A percentile compares a stretch with the other conserved stretches of the same genome.
These are phyloP conservation scores for Cladobotryum protrusum DNA, from an alignment of 2,329 filamentous ascomycete genomes.

Conservation along the genomic window DNA sequence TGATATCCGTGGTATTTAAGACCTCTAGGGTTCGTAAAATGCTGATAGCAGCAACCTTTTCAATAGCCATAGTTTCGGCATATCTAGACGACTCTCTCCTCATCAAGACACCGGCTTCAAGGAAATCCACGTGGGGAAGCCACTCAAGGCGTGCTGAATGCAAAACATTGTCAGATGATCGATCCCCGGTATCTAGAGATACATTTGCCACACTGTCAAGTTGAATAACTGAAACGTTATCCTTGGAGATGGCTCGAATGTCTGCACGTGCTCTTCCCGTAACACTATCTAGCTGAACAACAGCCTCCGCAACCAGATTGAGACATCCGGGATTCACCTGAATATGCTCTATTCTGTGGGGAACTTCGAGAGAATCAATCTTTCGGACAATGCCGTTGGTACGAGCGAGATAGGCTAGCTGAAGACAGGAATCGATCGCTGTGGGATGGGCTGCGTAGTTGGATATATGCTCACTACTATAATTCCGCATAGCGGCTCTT, in stretches of 20 bases:
- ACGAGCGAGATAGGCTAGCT: slow-evolving; percentile 22
- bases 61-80: background rate
- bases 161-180: slow-evolving; percentile 19
- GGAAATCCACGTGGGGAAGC: slow-evolving; percentile 6
- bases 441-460: slow-evolving; percentile 26
- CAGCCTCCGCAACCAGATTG: background rate
- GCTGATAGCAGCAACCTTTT: background rate
- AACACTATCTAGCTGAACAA: background rate
- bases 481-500: background rate
- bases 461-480: background rate
- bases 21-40: slow-evolving; percentile 1
- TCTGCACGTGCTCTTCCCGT: background rate
- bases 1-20: background rate
- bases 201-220: background rate
- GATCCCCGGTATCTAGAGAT: background rate
- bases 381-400: slow-evolving; percentile 17
- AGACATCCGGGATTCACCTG: background rate
- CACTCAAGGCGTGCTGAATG: slow-evolving; percentile 1
- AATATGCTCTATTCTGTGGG: background rate
- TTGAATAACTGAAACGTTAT: background rate
- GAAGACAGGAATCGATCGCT: slow-evolving; percentile 29
- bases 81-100: background rate
- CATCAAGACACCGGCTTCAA: background rate
- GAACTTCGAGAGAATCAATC: slow-evolving; percentile 12
- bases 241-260: background rate